A percentile compares a stretch with the other conserved stretches of the same genome.
Conservation (phyloP, 805 yeast species). For the Yarrowia sp. region DNA sequence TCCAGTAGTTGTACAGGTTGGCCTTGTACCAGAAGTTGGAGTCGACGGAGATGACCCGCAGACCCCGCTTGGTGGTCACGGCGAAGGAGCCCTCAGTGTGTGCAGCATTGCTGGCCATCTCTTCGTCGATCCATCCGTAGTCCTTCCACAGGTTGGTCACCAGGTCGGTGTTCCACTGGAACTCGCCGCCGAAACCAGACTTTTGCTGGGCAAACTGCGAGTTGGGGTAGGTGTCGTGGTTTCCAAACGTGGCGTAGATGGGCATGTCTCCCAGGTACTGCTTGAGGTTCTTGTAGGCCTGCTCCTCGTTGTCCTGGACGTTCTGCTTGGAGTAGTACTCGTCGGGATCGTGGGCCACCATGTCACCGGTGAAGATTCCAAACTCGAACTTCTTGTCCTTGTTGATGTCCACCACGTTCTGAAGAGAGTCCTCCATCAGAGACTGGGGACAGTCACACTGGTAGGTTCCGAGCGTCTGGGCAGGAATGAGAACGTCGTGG, state of each 20-base stretch:
- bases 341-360: slow-evolving; percentile 66
- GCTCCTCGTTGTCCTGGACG: slow-evolving; percentile 61
- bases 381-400: slow-evolving; percentile 58
- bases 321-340: slow-evolving; percentile 57
- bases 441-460: slow-evolving; percentile 71
- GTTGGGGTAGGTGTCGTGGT: slow-evolving; percentile 76
- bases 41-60: slow-evolving; percentile 67
- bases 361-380: slow-evolving; percentile 74
- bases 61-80: slow-evolving; percentile 60
- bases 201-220: slow-evolving; percentile 67
- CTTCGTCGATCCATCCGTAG: slow-evolving; percentile 55
- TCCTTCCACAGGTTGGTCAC: slow-evolving; percentile 59
- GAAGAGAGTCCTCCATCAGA: slow-evolving; percentile 64
- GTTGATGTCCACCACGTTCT: slow-evolving; percentile 53
- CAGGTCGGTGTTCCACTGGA: slow-evolving; percentile 58
- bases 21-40: slow-evolving; percentile 71
- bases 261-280: slow-evolving; percentile 59
- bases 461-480: slow-evolving; percentile 68
- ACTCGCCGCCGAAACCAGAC: slow-evolving; percentile 55
- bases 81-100: slow-evolving; percentile 66
- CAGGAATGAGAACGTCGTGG: slow-evolving; percentile 55
- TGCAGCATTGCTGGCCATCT: slow-evolving; percentile 49
- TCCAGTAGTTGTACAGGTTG: slow-evolving; percentile 64
- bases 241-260: slow-evolving; percentile 68
- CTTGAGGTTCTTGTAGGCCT: slow-evolving; percentile 61